Evolutionary conservation across 257 asterid species (phyloP).

Genomic region (Plantago major): DNA sequence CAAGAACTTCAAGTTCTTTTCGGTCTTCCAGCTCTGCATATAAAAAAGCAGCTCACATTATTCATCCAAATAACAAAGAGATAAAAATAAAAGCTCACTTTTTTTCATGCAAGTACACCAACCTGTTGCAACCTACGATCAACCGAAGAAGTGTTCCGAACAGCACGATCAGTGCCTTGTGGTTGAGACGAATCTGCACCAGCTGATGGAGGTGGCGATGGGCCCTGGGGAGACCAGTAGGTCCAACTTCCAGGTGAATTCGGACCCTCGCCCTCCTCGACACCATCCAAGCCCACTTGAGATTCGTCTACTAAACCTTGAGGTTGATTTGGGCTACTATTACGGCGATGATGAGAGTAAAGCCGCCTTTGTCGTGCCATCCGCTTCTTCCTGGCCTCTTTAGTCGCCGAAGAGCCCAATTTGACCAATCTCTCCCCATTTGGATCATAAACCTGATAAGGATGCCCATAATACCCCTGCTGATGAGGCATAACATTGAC

Average conservation of each 20-base stretch:
- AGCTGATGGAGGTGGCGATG: conserved; percentile 15
- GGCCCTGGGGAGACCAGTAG: conserved; percentile 40
- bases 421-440: conserved; percentile 46
- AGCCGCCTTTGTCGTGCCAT: conserved; percentile 80
- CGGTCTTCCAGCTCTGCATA: conserved; percentile 50
- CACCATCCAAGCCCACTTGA: conserved; percentile 16
- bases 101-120: conserved; percentile 5
- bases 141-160: conserved; percentile 26
- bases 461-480: conserved; percentile 32
- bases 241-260: conserved; percentile 36
- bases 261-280: conserved; percentile 22
- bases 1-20: conserved; percentile 77
- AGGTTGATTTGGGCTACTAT: conserved; percentile 22
- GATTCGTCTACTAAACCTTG: conserved; percentile 28
- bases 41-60: background rate
- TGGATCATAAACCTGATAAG: conserved; percentile 40
- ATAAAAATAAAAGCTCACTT: no score
- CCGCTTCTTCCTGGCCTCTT: conserved; percentile 89
- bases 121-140: conserved; percentile 47
- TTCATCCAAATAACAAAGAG: background rate
- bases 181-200: conserved; percentile 26
- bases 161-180: conserved; percentile 16
- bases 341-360: conserved; percentile 40
- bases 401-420: conserved; percentile 65
- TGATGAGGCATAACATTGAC: conserved; percentile 21